Evolutionary conservation across 2,329 filamentous ascomycete species (phyloP).

Genomic region (Colletotrichum truncatum): DNA sequence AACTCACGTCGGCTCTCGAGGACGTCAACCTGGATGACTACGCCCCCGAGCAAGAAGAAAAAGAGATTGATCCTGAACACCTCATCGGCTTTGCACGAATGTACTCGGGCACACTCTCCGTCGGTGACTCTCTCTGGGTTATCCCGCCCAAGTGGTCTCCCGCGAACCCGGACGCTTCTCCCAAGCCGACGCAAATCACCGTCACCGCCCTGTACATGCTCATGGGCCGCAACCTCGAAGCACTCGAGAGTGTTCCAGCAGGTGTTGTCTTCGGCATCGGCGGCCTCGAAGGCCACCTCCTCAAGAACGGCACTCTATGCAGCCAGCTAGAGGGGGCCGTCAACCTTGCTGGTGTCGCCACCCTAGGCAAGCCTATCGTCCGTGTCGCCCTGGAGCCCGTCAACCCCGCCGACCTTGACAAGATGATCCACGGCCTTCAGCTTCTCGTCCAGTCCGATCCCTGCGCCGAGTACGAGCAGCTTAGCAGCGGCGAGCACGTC

Average conservation of each 20-base stretch:
- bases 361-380: conserved; percentile 89
- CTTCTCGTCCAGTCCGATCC: conserved; percentile 94
- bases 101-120: conserved; percentile 88
- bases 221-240: conserved; percentile 91
- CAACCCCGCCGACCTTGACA: conserved; percentile 89
- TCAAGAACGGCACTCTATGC: conserved; percentile 95
- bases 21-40: conserved; percentile 67
- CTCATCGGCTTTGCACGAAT: conserved; percentile 94
- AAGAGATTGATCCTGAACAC: conserved; percentile 80
- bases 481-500: conserved; percentile 93
- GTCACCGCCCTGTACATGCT: conserved; percentile 92
- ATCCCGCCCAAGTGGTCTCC: conserved; percentile 94
- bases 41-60: conserved; percentile 57
- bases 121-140: conserved; percentile 92
- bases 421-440: conserved; percentile 90
- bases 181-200: conserved; percentile 82
- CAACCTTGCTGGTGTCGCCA: conserved; percentile 86
- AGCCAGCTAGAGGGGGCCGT: conserved; percentile 86
- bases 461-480: conserved; percentile 94
- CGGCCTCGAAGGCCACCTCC: conserved; percentile 89
- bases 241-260: conserved; percentile 84
- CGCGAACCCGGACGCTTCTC: conserved; percentile 74
- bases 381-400: conserved; percentile 94
- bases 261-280: conserved; percentile 96
- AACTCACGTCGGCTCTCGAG: conserved; percentile 68